A percentile compares a stretch with the other conserved stretches of the same genome.
Conservation (phyloP, 208 protist species). For the Wallacemonas sp. region DNA sequence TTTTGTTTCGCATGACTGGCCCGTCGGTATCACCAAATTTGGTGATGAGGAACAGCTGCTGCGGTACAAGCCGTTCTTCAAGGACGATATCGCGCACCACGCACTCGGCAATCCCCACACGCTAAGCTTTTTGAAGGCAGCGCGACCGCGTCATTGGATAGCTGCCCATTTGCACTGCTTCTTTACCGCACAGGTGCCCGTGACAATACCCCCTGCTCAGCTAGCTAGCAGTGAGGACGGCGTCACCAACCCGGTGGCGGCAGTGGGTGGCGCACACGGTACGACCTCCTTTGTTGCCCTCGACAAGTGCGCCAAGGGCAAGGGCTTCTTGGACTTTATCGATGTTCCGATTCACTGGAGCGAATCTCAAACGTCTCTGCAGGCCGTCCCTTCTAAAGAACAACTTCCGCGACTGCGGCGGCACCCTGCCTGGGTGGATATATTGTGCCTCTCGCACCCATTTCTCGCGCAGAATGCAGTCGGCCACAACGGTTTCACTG, state of each 20-base stretch:
- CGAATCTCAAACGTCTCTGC: background rate
- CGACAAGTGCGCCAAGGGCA: constrained; percentile 83
- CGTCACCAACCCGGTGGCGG: background rate
- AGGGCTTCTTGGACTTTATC: constrained; percentile 79
- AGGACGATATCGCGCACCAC: constrained; percentile 72
- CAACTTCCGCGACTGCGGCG: constrained; percentile 38
- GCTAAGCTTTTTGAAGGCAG: constrained; percentile 51
- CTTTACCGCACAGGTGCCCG: constrained; percentile 73
- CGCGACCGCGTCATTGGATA: constrained; percentile 76
- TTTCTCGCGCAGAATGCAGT: constrained; percentile 36
- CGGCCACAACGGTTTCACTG: background rate
- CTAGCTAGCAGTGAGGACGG: background rate
- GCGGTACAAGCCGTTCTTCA: constrained; percentile 85
- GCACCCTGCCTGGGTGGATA: constrained; percentile 64
- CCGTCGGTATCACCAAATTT: constrained; percentile 81
- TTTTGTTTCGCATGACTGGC: constrained; percentile 92
- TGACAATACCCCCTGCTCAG: constrained; percentile 15
- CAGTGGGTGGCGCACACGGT: background rate
- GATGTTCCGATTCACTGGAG: constrained; percentile 37
- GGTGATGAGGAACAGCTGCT: constrained; percentile 77
- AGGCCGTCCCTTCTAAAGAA: background rate
- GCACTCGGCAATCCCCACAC: constrained; percentile 86
- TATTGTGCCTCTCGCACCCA: constrained; percentile 49
- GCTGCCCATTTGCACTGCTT: constrained; percentile 88
- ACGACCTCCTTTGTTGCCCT: constrained; percentile 81